Percentiles rank a stretch among this genome's conserved stretches.
phyloP scores from a whole-genome alignment of 495 filamentous ascomycete genomes.

The Aspergillus saccharolyticus region DNA sequence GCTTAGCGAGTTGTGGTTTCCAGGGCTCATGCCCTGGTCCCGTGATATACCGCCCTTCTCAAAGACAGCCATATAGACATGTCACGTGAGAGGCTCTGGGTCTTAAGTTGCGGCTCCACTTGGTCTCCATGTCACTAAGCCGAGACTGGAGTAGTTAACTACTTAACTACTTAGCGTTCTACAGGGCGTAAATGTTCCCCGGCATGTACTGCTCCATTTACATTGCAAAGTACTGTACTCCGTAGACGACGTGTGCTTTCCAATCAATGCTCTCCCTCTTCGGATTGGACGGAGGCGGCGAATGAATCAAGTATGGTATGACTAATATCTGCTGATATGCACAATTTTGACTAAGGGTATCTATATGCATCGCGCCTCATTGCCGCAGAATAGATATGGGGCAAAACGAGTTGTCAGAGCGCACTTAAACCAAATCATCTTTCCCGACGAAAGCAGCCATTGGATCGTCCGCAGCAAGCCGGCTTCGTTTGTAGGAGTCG shows the following conservation, averaged over 20 bases:
- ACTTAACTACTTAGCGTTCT: too few relatives aligned
- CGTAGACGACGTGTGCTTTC: neutral
- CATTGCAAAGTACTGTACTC: too few relatives aligned
- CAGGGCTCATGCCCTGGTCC: slow-evolving; percentile 36
- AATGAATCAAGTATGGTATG: neutral
- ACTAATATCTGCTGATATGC: neutral
- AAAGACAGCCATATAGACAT: neutral
- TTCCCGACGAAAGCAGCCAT: slow-evolving; percentile 74
- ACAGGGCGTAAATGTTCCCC: too few relatives aligned
- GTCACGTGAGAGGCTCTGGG: slow-evolving; percentile 10
- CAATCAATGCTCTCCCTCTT: neutral
- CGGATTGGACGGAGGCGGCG: neutral
- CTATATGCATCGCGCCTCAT: slow-evolving; percentile 3
- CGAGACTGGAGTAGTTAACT: neutral
- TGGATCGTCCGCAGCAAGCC: slow-evolving; percentile 67
- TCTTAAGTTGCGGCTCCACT: slow-evolving; percentile 1
- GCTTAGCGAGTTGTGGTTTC: slow-evolving; percentile 40
- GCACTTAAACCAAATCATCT: slow-evolving; percentile 35
- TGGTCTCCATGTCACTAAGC: neutral
- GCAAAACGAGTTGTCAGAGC: slow-evolving; percentile 18
- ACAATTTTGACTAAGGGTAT: slow-evolving; percentile 8
- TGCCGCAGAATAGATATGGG: slow-evolving; percentile 10
- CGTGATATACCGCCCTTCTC: slow-evolving; percentile 18
- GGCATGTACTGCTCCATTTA: too few relatives aligned
- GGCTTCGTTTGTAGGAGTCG: slow-evolving; percentile 72